These are phyloP conservation scores for Aureobasidium pullulans DNA, from an alignment of 2,329 filamentous ascomycete genomes.

Conservation along the genomic window DNA sequence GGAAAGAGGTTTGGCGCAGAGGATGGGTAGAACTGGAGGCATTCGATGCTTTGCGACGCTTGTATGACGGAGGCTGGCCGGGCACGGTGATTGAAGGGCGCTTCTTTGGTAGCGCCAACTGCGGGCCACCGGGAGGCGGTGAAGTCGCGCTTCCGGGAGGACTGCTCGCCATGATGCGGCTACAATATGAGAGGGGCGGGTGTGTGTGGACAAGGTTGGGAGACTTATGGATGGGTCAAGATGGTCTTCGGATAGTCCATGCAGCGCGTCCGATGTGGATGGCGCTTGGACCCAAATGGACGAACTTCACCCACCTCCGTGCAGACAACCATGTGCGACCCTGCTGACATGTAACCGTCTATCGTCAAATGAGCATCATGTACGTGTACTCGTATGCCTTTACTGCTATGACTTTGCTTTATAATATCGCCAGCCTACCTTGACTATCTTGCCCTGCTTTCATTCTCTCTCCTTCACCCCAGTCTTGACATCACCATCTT, in stretches of 20 bases:
- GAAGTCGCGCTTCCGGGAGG: slow-evolving; percentile 14
- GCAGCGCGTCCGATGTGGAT: slow-evolving; percentile 6
- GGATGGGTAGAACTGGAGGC: slow-evolving; percentile 55
- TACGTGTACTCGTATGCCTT: not conserved
- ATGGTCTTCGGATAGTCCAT: not conserved
- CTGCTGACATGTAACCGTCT: not conserved
- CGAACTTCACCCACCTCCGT: not conserved
- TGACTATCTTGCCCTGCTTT: not conserved
- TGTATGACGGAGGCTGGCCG: slow-evolving; percentile 38
- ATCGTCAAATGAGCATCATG: not conserved
- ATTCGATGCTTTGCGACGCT: slow-evolving; percentile 66
- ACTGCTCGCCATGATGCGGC: slow-evolving; percentile 14
- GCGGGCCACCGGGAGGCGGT: slow-evolving; percentile 9
- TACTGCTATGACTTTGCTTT: not conserved
- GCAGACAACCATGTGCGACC: not conserved
- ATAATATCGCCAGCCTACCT: not conserved
- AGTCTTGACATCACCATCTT: not conserved
- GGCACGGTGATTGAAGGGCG: slow-evolving; percentile 50
- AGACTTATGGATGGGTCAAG: not conserved
- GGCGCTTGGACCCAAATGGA: slow-evolving; percentile 4
- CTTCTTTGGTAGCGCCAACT: slow-evolving; percentile 52
- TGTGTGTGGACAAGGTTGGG: not conserved
- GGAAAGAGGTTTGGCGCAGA: slow-evolving; percentile 74
- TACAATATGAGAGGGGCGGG: not conserved
- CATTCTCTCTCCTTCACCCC: not conserved